Percentiles rank a stretch among this genome's conserved stretches.
Conservation (phyloP, 306 rosid species). For the Fragaria vesca region DNA sequence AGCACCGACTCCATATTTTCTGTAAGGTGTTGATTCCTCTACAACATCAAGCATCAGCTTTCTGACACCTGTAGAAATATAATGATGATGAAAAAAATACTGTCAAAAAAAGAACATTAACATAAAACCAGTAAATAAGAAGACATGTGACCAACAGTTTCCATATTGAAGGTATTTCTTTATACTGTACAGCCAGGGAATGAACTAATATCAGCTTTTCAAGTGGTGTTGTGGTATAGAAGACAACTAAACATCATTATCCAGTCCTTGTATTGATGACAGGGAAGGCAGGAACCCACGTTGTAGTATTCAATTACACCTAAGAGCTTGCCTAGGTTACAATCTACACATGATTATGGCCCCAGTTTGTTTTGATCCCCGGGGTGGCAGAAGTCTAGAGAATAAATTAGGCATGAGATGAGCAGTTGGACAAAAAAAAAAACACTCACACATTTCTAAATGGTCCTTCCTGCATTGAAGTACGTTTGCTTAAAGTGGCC, state of each 20-base stretch:
- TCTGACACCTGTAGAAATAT: conserved; percentile 34
- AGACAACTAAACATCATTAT: background rate
- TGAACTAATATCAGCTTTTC: background rate
- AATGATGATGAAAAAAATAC: background rate
- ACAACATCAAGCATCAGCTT: conserved; percentile 54
- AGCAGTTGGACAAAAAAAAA: background rate
- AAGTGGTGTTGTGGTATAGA: background rate
- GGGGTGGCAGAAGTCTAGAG: background rate
- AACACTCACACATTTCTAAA: background rate
- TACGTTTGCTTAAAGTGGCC: background rate
- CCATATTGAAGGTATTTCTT: background rate
- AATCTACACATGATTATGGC: background rate
- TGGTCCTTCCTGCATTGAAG: too few relatives aligned
- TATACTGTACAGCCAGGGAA: background rate
- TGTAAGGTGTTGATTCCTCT: conserved; percentile 52
- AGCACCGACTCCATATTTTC: conserved; percentile 57
- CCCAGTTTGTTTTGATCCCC: background rate
- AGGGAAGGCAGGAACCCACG: background rate
- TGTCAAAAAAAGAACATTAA: background rate
- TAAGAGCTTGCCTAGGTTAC: background rate
- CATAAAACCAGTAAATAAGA: background rate
- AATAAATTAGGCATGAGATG: background rate
- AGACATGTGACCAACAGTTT: background rate
- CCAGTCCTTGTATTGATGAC: background rate
- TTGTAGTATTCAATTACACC: background rate